These are phyloP conservation scores for Canavalia ensiformis DNA, from an alignment of 306 rosid species.

Conservation along the genomic window DNA sequence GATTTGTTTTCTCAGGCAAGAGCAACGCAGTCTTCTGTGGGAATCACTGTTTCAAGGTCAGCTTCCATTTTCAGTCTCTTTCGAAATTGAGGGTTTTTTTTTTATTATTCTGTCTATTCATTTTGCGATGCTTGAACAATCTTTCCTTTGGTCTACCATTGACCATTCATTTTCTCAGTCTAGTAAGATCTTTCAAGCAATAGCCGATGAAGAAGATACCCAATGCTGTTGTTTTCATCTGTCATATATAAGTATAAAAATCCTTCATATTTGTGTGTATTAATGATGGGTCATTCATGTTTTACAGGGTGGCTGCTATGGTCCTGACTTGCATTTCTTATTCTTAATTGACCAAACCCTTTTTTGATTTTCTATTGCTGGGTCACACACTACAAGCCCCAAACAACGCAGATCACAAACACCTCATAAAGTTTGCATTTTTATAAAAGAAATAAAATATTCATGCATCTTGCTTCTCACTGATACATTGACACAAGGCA, in stretches of 20 bases:
- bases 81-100: too few species aligned
- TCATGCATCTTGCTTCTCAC: conserved; percentile 42
- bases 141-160: background rate
- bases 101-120: too few species aligned
- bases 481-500: conserved; percentile 28
- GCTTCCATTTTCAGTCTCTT: too few species aligned
- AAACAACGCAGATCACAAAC: background rate
- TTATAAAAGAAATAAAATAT: background rate
- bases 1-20: too few species aligned
- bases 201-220: too few species aligned
- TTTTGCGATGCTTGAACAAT: conserved; percentile 27
- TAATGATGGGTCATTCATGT: conserved; percentile 40
- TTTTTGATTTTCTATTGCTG: too few species aligned
- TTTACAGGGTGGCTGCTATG: conserved; percentile 50
- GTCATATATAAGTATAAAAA: background rate
- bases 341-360: too few species aligned
- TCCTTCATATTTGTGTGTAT: conserved; percentile 13
- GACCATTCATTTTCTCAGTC: background rate
- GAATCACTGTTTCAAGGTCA: too few species aligned
- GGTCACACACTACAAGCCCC: background rate
- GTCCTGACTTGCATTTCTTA: conserved; percentile 35
- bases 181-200: background rate
- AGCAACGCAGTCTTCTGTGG: too few species aligned
- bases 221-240: background rate
- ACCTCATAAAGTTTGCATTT: conserved; percentile 30